Conservation (phyloP, 495 filamentous ascomycete species). For the Bathelium albidoporum region DNA sequence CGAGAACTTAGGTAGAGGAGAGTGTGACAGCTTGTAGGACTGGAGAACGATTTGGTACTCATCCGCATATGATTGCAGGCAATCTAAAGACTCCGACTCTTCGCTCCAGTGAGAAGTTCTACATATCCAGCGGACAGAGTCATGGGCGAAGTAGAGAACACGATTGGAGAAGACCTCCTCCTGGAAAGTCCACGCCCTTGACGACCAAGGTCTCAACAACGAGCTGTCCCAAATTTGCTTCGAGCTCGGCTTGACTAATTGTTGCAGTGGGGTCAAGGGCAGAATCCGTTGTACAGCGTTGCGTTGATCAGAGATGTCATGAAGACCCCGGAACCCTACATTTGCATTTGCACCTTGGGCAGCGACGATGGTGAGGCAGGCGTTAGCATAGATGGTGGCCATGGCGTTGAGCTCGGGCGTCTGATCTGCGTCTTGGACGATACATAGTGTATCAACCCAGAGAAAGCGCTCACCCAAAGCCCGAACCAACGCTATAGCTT, state of each 20-base stretch:
- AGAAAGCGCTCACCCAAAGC: slow-evolving; percentile 5
- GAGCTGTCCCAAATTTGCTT: background rate
- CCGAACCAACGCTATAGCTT: background rate
- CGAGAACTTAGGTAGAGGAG: background rate
- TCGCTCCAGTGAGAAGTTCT: background rate
- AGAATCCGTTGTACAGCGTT: background rate
- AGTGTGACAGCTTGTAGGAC: background rate
- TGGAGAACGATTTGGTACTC: background rate
- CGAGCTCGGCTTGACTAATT: background rate
- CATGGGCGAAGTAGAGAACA: background rate
- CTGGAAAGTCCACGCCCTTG: background rate
- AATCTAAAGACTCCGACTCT: background rate
- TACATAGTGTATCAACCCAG: slow-evolving; percentile 6
- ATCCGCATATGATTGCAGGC: background rate
- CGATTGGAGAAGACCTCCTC: background rate
- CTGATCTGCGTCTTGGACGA: slow-evolving; percentile 3
- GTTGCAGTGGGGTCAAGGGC: background rate
- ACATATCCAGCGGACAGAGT: background rate
- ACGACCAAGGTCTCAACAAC: background rate
- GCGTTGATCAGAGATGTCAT: background rate
- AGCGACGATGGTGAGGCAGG: background rate
- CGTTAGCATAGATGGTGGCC: background rate
- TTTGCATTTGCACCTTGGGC: background rate
- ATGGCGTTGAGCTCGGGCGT: background rate
- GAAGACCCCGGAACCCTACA: background rate